Conservation (phyloP, 192 early-diverging fungal genomes). For the Gonapodya prolifera region DNA sequence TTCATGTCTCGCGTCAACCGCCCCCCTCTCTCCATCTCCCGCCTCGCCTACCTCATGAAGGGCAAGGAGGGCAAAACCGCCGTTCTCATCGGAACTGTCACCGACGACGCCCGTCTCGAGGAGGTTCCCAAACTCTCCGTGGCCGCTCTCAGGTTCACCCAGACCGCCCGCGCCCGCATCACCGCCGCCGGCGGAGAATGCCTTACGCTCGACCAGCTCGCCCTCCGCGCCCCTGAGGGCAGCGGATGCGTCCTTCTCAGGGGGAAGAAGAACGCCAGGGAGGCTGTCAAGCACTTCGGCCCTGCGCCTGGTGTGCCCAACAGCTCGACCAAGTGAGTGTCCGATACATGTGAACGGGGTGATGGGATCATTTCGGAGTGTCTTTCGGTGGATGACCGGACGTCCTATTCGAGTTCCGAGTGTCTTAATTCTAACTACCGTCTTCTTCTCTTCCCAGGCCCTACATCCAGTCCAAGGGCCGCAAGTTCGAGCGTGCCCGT, state of each 20-base stretch:
- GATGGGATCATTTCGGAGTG: no score
- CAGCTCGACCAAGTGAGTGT: conserved; percentile 45
- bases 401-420: no score
- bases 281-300: conserved; percentile 99
- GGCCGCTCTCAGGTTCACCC: conserved; percentile 90
- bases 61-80: conserved; percentile 81
- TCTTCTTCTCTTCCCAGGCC: conserved; percentile 31
- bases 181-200: conserved; percentile 97
- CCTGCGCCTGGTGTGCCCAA: conserved; percentile 54
- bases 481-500: conserved; percentile 99
- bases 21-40: conserved; percentile 87
- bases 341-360: not conserved
- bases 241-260: conserved; percentile 90
- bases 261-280: conserved; percentile 85
- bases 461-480: conserved; percentile 96
- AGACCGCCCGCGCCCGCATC: conserved; percentile 92
- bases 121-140: conserved; percentile 91
- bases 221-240: conserved; percentile 94
- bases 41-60: conserved; percentile 59
- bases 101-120: conserved; percentile 81
- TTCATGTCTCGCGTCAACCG: conserved; percentile 98
- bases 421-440: not conserved
- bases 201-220: conserved; percentile 98
- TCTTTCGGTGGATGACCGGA: no score
- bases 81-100: conserved; percentile 92